Evolutionary conservation across 345 rosid genomes (phyloP).

Genomic region (Xanthoceras sorbifolium): DNA sequence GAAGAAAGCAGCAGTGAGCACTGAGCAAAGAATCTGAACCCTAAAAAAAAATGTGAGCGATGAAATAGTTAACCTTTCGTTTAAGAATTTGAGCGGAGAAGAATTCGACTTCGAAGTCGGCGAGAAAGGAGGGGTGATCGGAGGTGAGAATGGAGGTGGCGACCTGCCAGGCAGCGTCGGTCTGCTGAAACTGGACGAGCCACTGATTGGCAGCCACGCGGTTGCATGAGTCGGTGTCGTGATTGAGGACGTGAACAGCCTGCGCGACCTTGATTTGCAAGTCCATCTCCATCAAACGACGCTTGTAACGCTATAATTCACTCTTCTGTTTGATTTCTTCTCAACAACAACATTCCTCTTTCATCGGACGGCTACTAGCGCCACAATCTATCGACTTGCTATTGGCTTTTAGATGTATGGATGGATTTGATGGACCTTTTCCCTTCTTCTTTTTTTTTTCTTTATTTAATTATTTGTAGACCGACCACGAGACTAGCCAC

Average conservation of each 20-base stretch:
- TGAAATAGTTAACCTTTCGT: conserved; percentile 62
- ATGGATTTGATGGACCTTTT: conserved; percentile 1
- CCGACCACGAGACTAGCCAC: not conserved
- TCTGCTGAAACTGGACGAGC: conserved; percentile 93
- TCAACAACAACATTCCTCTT: conserved; percentile 6
- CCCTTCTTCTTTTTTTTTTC: not conserved
- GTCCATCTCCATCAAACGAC: conserved; percentile 49
- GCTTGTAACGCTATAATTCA: conserved; percentile 14
- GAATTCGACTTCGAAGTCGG: conserved; percentile 80
- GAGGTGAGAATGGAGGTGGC: conserved; percentile 89
- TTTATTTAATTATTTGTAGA: not conserved
- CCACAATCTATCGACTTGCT: not conserved
- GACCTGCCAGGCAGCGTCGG: conserved; percentile 88
- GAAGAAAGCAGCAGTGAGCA: not conserved
- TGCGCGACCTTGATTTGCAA: conserved; percentile 84
- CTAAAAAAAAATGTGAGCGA: not conserved
- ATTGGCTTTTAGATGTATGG: not conserved
- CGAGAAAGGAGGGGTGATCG: conserved; percentile 47
- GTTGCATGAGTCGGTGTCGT: conserved; percentile 85
- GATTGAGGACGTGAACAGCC: conserved; percentile 89
- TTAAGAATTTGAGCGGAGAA: conserved; percentile 96
- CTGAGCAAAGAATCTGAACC: not conserved
- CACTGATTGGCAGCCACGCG: conserved; percentile 97
- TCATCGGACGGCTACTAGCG: conserved; percentile 20
- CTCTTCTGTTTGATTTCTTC: conserved; percentile 9